Evolutionary conservation across 306 rosid genomes (phyloP).

Genomic region (Mimosa pudica): DNA sequence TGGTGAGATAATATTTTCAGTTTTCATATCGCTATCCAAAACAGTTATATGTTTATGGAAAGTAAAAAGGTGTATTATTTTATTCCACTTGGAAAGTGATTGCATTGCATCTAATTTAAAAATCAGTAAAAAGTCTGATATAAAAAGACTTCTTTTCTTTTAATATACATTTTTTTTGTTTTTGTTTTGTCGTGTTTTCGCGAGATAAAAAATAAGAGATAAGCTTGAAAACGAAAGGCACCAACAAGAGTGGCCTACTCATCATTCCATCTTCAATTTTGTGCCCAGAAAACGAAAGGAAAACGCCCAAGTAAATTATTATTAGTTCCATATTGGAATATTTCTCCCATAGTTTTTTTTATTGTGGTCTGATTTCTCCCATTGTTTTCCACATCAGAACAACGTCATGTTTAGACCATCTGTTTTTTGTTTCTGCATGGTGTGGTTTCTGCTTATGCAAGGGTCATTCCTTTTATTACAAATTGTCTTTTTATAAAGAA

Average conservation of each 20-base stretch:
- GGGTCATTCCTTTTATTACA: too few species aligned
- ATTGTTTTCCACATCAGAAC: not conserved
- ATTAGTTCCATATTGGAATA: not conserved
- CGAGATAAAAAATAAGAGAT: not conserved
- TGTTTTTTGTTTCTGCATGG: too few species aligned
- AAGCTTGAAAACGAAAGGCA: not conserved
- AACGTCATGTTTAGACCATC: not conserved
- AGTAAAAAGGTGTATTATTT: not conserved
- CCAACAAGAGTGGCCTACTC: not conserved
- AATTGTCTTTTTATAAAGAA: too few species aligned
- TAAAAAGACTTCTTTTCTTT: too few species aligned
- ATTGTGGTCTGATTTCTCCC: not conserved
- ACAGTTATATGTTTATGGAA: not conserved
- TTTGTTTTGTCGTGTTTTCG: not conserved
- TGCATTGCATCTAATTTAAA: not conserved
- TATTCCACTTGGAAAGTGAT: not conserved
- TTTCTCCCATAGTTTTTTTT: not conserved
- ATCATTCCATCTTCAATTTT: not conserved
- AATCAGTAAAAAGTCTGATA: not conserved
- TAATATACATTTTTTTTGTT: not conserved
- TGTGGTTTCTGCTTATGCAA: too few species aligned
- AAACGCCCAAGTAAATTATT: not conserved
- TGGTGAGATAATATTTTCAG: not conserved
- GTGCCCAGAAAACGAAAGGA: not conserved
- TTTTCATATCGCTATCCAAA: not conserved